Evolutionary conservation across 768 basidiomycete species (phyloP).

Genomic region (Trametes punicea): DNA sequence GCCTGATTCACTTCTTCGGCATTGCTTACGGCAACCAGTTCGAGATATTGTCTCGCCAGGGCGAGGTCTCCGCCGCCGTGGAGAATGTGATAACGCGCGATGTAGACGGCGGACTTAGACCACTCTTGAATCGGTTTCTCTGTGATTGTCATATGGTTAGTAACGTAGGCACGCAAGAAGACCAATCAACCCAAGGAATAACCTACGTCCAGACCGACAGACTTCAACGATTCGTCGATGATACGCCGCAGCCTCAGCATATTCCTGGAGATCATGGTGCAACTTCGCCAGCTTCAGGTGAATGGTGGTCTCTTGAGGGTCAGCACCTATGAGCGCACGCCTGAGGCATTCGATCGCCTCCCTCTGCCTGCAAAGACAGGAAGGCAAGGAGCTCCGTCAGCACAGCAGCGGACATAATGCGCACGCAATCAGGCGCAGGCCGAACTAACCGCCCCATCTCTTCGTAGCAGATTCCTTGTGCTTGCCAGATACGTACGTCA

Average conservation of each 20-base stretch:
- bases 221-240: conserved; percentile 80
- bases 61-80: conserved; percentile 60
- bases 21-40: conserved; percentile 73
- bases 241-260: conserved; percentile 67
- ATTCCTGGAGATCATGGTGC: conserved; percentile 63
- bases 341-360: conserved; percentile 93
- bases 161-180: not conserved
- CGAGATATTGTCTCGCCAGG: conserved; percentile 70
- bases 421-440: conserved; percentile 3
- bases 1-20: conserved; percentile 77
- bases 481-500: conserved; percentile 95
- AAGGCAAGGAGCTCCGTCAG: conserved; percentile 4
- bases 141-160: conserved; percentile 25
- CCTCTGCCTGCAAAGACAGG: conserved; percentile 49
- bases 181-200: not conserved
- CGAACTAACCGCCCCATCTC: conserved; percentile 73
- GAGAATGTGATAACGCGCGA: conserved; percentile 75
- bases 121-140: conserved; percentile 74
- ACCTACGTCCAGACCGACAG: conserved; percentile 50
- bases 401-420: conserved; percentile 20
- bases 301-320: conserved; percentile 71
- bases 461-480: conserved; percentile 91
- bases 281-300: conserved; percentile 73
- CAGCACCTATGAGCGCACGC: conserved; percentile 80
- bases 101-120: conserved; percentile 78